Evolutionary conservation across 2,329 filamentous ascomycete species (phyloP), one percentile per base, ranked within the genome.

Genomic region (Scedosporium dehoogii): DNA sequence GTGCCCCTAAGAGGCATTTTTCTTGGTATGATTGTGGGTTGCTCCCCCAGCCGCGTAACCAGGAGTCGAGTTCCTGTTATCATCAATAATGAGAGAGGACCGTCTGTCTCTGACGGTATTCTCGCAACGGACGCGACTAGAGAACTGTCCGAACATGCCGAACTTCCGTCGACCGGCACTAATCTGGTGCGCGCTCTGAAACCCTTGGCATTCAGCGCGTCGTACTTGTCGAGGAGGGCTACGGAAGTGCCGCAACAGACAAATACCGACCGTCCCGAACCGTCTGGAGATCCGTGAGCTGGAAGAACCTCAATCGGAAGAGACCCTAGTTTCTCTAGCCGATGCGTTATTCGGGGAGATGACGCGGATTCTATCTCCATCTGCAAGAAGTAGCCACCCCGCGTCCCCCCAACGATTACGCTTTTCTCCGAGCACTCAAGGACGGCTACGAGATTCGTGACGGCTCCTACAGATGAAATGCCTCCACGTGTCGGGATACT

Each of bases 321-420:
- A 7, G 72, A 66, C 1, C 75, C 76, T 21, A 79, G 62, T 7
- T 69, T 72, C 60, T 77, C 72, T 6, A 67, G 61, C 7, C 63
- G 66, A 18, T 75, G 71, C 4, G 64, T 64, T 27, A 71, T 65
- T 14, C 70, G 63, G 5, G 70, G 65, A 0, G 66, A 63, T 3
- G 63, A 61, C 6, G 67, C 53, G 23, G 62, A 63, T 4, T 64
- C 66, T 5, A 73, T 48, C 16, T 67, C 67, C 27, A 81, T 61
- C 0, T 74, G 80, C 29, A 82, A 69, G 1, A 85, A 69, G 42
- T 81, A 76, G 1, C 83, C 83, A 62, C 79, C 79, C 60, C 81
- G 76, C 27, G 80, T 83, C 7, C 83, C 83, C 7, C 76, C 68
- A 4, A 78, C 68, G 1, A 84, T 59, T 14, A 73, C 68, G 0